A percentile compares a stretch with the other conserved stretches of the same genome.
Evolutionary conservation across 2,329 filamentous ascomycete genomes (phyloP).

Genomic region (Exophiala bonariae): DNA sequence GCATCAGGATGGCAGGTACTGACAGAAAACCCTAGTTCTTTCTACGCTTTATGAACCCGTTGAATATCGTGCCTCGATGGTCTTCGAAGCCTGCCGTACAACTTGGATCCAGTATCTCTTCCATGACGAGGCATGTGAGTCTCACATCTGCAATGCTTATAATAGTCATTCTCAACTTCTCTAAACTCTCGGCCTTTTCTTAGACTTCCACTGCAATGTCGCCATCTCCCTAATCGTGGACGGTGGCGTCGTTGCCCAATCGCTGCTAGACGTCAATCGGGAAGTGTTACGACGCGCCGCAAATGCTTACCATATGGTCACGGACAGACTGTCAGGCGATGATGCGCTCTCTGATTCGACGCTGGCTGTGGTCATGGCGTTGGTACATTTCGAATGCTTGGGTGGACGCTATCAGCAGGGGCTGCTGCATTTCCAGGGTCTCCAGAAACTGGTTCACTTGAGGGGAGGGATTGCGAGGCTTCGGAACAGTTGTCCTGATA

Average conservation of each 20-base stretch:
- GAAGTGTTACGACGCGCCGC: not conserved
- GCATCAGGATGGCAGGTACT: too few species aligned
- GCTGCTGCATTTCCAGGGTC: not conserved
- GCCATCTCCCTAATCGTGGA: not conserved
- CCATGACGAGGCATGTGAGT: not conserved
- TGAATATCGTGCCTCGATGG: not conserved
- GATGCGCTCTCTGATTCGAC: slow-evolving; percentile 1
- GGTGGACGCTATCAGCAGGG: not conserved
- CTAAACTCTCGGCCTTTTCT: too few species aligned
- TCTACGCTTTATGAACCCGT: too few species aligned
- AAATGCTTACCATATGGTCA: not conserved
- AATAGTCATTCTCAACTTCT: too few species aligned
- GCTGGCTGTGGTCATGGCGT: not conserved
- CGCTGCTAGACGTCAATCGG: not conserved
- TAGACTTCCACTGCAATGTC: slow-evolving; percentile 1
- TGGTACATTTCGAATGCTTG: not conserved
- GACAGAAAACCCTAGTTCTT: too few species aligned
- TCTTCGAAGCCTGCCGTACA: not conserved
- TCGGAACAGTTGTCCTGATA: not conserved
- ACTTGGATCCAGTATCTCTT: slow-evolving; percentile 2
- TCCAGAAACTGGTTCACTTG: not conserved
- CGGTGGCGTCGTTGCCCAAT: not conserved
- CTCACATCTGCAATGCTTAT: not conserved
- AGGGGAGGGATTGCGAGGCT: not conserved
- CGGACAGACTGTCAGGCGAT: not conserved